Evolutionary conservation across 2,329 filamentous ascomycete species (phyloP).

Genomic region (Parafenestella ontariensis): DNA sequence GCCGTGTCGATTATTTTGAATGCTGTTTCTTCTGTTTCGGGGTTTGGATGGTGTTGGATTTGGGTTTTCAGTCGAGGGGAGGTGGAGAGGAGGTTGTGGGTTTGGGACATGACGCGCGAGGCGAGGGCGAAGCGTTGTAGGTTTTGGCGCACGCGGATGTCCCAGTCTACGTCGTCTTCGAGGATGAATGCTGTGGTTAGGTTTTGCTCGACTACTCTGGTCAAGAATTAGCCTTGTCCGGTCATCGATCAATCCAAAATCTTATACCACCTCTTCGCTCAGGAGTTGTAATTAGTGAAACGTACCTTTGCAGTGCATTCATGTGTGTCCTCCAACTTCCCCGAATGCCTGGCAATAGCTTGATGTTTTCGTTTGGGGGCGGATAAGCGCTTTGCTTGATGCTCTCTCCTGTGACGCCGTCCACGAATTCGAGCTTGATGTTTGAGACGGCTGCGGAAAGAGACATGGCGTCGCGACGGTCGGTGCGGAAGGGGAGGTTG

Average conservation of each 20-base stretch:
- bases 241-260: too few relatives aligned
- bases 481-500: conserved; percentile 60
- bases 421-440: conserved; percentile 57
- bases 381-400: conserved; percentile 39
- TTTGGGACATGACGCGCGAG: conserved; percentile 31
- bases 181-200: conserved; percentile 42
- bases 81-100: conserved; percentile 18
- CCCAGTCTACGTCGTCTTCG: conserved; percentile 45
- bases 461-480: conserved; percentile 61
- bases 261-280: neutral
- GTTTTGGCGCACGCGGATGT: conserved; percentile 36
- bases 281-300: neutral
- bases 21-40: conserved; percentile 32
- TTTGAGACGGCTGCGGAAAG: conserved; percentile 58
- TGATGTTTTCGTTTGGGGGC: conserved; percentile 38
- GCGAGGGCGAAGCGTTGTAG: conserved; percentile 41
- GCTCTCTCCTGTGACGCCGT: conserved; percentile 54
- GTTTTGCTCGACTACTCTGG: conserved; percentile 35
- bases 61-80: conserved; percentile 16
- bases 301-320: conserved; percentile 38
- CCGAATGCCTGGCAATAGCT: conserved; percentile 33
- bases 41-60: conserved; percentile 25
- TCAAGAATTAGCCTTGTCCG: conserved; percentile 7
- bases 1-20: conserved; percentile 34
- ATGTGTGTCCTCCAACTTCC: conserved; percentile 44